phyloP scores from a whole-genome alignment of 306 rosid genomes.

The Prunus fruticosa region DNA sequence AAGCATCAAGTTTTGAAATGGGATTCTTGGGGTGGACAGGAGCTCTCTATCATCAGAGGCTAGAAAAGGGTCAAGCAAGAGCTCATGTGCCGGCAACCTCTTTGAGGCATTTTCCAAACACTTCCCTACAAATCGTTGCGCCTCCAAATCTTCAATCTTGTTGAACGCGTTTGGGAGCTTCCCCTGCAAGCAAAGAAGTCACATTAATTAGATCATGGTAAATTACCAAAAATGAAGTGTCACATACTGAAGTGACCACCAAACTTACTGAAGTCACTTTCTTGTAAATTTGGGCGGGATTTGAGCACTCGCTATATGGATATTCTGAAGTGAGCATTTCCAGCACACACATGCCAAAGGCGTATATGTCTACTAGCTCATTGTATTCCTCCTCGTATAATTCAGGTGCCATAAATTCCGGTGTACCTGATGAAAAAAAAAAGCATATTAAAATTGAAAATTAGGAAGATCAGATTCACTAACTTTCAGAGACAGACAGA shows the following conservation, averaged over 20 bases:
- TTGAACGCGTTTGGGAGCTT: conserved; percentile 69
- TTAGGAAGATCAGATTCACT: not conserved
- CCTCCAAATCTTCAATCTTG: conserved; percentile 63
- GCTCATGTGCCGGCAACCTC: conserved; percentile 69
- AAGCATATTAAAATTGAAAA: not conserved
- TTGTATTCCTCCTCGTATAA: conserved; percentile 82
- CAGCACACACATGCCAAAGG: conserved; percentile 90
- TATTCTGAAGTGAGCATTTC: conserved; percentile 86
- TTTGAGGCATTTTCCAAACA: conserved; percentile 62
- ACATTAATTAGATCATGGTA: no score
- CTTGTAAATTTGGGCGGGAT: conserved; percentile 97
- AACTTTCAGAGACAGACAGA: not conserved
- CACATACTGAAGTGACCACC: not conserved
- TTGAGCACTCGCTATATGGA: conserved; percentile 82
- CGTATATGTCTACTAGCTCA: conserved; percentile 79
- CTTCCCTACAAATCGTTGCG: conserved; percentile 61
- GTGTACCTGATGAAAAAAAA: conserved; percentile 54
- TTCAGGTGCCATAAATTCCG: conserved; percentile 99
- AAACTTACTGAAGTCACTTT: conserved; percentile 75
- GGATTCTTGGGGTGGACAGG: conserved; percentile 11
- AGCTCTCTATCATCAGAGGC: conserved; percentile 38
- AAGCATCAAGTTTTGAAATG: not conserved
- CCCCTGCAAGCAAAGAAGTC: conserved; percentile 40
- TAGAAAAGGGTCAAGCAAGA: conserved; percentile 75
- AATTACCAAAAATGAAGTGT: not conserved